phyloP scores from a whole-genome alignment of 2,329 filamentous ascomycete genomes.

The Penicillium sp. region DNA sequence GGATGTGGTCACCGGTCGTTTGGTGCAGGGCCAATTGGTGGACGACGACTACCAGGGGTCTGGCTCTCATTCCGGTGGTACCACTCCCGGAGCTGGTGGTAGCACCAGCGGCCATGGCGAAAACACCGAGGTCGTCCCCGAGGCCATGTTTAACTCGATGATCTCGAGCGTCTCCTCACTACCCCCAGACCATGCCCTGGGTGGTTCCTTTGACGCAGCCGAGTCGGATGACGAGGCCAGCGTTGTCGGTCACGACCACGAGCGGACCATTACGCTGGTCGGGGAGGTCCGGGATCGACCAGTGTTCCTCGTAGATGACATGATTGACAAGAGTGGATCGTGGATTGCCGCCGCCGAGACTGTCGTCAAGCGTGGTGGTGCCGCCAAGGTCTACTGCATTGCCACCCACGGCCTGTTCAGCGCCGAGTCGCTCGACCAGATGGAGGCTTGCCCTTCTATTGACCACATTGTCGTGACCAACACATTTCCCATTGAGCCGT shows the following conservation, averaged over 20 bases:
- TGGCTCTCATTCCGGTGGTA: slow-evolving; percentile 60
- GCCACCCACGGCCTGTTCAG: slow-evolving; percentile 96
- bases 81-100: slow-evolving; percentile 49
- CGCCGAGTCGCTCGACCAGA: slow-evolving; percentile 81
- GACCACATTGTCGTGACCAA: slow-evolving; percentile 94
- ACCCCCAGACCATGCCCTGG: slow-evolving; percentile 70
- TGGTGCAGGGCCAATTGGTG: slow-evolving; percentile 93
- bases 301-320: slow-evolving; percentile 95
- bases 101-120: slow-evolving; percentile 43
- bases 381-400: slow-evolving; percentile 95
- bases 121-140: slow-evolving; percentile 61
- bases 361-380: slow-evolving; percentile 86
- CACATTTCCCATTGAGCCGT: slow-evolving; percentile 85
- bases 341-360: slow-evolving; percentile 98
- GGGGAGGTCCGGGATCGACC: slow-evolving; percentile 86
- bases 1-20: slow-evolving; percentile 86
- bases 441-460: slow-evolving; percentile 91
- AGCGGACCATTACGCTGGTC: slow-evolving; percentile 97
- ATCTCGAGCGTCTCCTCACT: slow-evolving; percentile 79
- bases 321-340: slow-evolving; percentile 95
- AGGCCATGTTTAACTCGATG: slow-evolving; percentile 81
- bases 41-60: slow-evolving; percentile 82
- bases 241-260: slow-evolving; percentile 66
- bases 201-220: slow-evolving; percentile 81
- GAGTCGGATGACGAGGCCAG: slow-evolving; percentile 79